phyloP scores from a whole-genome alignment of 257 asterid species.

The Penstemon eatonii region DNA sequence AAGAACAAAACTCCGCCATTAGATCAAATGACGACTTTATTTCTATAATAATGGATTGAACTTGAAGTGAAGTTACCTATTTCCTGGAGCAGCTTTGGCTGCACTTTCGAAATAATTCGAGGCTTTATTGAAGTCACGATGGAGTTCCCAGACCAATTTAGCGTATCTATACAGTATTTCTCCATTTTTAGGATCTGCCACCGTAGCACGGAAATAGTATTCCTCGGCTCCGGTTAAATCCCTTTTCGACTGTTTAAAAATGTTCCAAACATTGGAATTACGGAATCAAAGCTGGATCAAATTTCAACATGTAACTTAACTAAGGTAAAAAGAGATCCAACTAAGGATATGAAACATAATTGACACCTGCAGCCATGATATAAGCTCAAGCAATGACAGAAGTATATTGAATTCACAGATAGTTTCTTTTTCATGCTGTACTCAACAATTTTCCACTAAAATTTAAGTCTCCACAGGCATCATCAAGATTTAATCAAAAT shows the following conservation, averaged over 20 bases:
- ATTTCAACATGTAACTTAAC: too few relatives aligned
- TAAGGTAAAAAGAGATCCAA: too few relatives aligned
- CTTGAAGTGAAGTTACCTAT: slow-evolving; percentile 45
- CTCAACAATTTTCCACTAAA: background rate
- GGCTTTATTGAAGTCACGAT: slow-evolving; percentile 59
- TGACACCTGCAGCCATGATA: too few relatives aligned
- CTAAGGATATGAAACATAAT: too few relatives aligned
- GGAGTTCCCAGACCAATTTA: slow-evolving; percentile 69
- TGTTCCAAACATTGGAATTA: background rate
- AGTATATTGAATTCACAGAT: too few relatives aligned
- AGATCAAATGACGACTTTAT: too few relatives aligned
- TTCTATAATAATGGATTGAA: too few relatives aligned
- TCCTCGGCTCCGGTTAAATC: slow-evolving; percentile 79
- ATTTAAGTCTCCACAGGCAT: too few relatives aligned
- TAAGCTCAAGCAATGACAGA: too few relatives aligned
- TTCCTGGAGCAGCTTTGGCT: slow-evolving; percentile 59
- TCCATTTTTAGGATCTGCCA: slow-evolving; percentile 73
- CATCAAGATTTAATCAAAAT: too few relatives aligned
- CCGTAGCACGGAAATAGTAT: slow-evolving; percentile 51
- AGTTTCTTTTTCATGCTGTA: background rate
- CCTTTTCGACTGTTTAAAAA: slow-evolving; percentile 53
- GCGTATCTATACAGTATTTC: slow-evolving; percentile 58
- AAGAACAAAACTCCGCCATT: too few relatives aligned
- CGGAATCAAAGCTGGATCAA: too few relatives aligned
- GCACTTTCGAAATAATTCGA: slow-evolving; percentile 64